Evolutionary conservation across 164 flowering plant species (phyloP), one percentile per base, ranked within the genome.

Genomic region (Vitis rupestris): DNA sequence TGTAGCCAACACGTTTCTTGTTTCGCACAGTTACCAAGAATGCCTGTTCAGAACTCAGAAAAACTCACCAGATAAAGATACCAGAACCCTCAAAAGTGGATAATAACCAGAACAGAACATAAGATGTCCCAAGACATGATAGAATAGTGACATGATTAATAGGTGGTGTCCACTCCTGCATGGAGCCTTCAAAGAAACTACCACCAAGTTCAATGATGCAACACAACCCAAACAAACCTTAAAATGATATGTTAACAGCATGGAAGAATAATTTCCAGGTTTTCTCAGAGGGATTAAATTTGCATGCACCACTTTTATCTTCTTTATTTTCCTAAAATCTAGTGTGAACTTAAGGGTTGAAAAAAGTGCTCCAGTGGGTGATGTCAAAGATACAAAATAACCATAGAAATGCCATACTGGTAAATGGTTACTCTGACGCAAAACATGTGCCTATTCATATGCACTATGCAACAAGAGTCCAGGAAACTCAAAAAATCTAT

Each of bases 1-100:
- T 88, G 70, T 92, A 95, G 61, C 97, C 93, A 75, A 92, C 96
- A 30, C 97, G 87, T 76, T 95, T 95, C 81, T 92, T 95, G 83
- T 90, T 95, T n/a, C 99, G 82, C 17, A 92, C 98, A 47, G 88
- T 95, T 70, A 95, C 92, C 85, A 92, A 79, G 68, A 86, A 90
- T 61, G 99, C 99, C 98, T 95, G 89, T 64, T 69, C 77, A 74
- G 13, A 71, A 58, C 70, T 56, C 56, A 50, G 47, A 52, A 49
- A 49, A 37, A 11, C 57, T 0, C 57, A 73, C 49, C 70, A 62
- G 13, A 61, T 50, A 67, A 49, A 9, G 15, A 15, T 71, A 48
- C 49, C 19, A 65, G 19, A 47, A 31, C 37, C 37, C 37, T 31
- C 37, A 31, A 31, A 31, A 31, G 37, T 31, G 0, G 3, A 1